Evolutionary conservation across 2,329 filamentous ascomycete genomes (phyloP).

Genomic region (Pseudocercospora fijiensis): DNA sequence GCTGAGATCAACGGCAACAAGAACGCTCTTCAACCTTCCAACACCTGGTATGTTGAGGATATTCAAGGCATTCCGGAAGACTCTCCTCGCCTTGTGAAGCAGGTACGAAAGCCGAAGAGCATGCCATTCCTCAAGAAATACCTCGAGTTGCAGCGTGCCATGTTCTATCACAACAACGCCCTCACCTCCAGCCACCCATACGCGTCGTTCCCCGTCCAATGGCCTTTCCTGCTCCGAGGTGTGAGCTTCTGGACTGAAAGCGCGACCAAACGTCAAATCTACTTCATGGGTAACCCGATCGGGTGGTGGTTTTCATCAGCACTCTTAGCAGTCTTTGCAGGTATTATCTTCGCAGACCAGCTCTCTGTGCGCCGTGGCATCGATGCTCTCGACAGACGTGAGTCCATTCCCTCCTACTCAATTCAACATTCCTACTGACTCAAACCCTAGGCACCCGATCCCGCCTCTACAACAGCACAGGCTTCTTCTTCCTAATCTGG

Average conservation of each 20-base stretch:
- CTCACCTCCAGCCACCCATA: conserved; percentile 97
- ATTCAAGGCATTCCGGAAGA: conserved; percentile 75
- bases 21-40: conserved; percentile 83
- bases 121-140: conserved; percentile 91
- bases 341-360: conserved; percentile 89
- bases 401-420: conserved; percentile 47
- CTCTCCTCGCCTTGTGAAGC: conserved; percentile 70
- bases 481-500: conserved; percentile 99
- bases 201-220: conserved; percentile 89
- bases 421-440: conserved; percentile 9
- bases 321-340: conserved; percentile 86
- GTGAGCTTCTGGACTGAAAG: conserved; percentile 99
- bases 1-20: conserved; percentile 99
- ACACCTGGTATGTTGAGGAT: conserved; percentile 91
- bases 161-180: conserved; percentile 99
- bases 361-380: conserved; percentile 88
- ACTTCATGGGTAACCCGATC: conserved; percentile 94
- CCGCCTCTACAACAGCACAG: conserved; percentile 95
- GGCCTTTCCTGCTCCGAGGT: conserved; percentile 94
- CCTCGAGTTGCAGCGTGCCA: conserved; percentile 91
- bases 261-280: conserved; percentile 93
- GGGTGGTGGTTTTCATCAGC: conserved; percentile 97
- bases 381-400: conserved; percentile 89
- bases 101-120: conserved; percentile 74
- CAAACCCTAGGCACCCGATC: conserved; percentile 72